phyloP scores from a whole-genome alignment of 441 rosid genomes.

The Capsella rubella region DNA sequence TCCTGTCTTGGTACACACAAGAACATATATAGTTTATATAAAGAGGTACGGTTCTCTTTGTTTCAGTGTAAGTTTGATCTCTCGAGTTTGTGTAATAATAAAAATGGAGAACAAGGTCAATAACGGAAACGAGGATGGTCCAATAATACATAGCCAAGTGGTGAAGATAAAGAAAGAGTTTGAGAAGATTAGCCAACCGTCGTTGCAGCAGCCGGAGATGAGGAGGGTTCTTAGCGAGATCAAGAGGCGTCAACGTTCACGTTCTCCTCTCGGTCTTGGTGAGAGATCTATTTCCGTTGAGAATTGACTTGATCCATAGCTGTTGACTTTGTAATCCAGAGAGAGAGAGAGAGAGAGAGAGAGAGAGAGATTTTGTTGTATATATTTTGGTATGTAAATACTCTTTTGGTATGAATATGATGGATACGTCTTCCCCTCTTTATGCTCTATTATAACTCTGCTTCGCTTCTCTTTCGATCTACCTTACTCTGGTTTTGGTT shows the following conservation, averaged over 20 bases:
- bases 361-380: constrained; percentile 13
- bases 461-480: background rate
- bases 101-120: constrained; percentile 35
- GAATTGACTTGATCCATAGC: constrained; percentile 38
- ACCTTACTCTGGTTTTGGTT: background rate
- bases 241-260: constrained; percentile 55
- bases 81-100: background rate
- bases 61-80: background rate
- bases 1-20: background rate
- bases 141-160: constrained; percentile 62
- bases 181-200: constrained; percentile 55
- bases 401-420: constrained; percentile 20
- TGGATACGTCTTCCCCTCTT: constrained; percentile 18
- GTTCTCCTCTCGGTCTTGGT: constrained; percentile 66
- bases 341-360: background rate
- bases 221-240: constrained; percentile 49
- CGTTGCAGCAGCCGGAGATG: constrained; percentile 57
- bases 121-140: constrained; percentile 39
- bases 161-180: constrained; percentile 60
- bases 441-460: background rate
- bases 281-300: constrained; percentile 59
- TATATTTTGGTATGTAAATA: constrained; percentile 28
- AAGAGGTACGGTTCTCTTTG: background rate
- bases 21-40: constrained; percentile 3
- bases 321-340: constrained; percentile 13